Evolutionary conservation across 1,139 yeast genomes (phyloP), one percentile per base, ranked within the genome.

Genomic region (Candida glucosophila): DNA sequence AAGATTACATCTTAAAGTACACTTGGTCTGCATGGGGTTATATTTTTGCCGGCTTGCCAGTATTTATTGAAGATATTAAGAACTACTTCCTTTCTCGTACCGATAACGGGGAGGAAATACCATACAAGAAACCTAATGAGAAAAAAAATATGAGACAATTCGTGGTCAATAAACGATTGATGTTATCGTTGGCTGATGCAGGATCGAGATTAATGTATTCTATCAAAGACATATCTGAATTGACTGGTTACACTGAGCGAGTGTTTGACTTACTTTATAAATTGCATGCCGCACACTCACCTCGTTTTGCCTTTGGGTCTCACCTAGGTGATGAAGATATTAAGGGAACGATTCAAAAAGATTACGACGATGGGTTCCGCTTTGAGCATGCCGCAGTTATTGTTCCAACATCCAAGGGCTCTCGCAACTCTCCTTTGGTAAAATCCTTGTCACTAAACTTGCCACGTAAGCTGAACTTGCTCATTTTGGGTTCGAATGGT

Each of bases 181-280:
- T 88, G 82, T 67, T 88, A 40, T 79, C 92, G 5, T 67, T 88
- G 47, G 95, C 96, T 1, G 97, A 88, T 56, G 95, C 97, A 0
- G 96, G 96, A 5, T 82, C 94, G n/a, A 67, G 96, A 37, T 68
- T 88, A 58, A 86, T 88, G 95, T 85, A 85, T 50, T 85, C 96
- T 2, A 81, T 86, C 39, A 86, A 88, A 49, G 96, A 86, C 52
- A 70, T 88, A n/a, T 81, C 93, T 9, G 90, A 79, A 50, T 65
- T 88, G 31, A 83, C 95, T 1, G 96, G 96, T 7, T 81, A 82
- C 47, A 85, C 96, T 2, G 90, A 85, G 39, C 61, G 96, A 38
- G 82, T 88, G 2, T 88, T 81, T 54, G 72, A 73, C 16, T 59
- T 88, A 30, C 59, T 88, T 35, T 67, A 82, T 8, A 77, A 78